Percentiles rank a stretch among this genome's conserved stretches.
These are phyloP conservation scores for Sugiyamaella boreocaroliniensis DNA, from an alignment of 805 yeast species.

Conservation along the genomic window DNA sequence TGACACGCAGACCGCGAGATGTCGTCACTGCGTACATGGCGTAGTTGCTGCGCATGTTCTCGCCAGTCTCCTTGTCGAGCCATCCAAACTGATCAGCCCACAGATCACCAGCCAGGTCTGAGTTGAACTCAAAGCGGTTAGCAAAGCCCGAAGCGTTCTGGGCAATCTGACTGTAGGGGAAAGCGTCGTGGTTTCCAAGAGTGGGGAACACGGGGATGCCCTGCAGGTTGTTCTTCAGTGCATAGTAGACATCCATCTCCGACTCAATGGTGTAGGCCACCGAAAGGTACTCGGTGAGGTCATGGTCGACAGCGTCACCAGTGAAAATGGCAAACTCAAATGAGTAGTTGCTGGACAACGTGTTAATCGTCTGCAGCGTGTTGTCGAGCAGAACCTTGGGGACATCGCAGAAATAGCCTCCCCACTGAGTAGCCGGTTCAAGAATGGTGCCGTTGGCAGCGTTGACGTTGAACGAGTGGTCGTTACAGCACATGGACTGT, in stretches of 20 bases:
- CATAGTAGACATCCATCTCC: slow-evolving; percentile 45
- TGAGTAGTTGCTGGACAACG: slow-evolving; percentile 28
- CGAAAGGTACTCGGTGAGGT: slow-evolving; percentile 39
- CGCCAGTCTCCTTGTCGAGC: slow-evolving; percentile 34
- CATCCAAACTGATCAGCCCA: slow-evolving; percentile 42
- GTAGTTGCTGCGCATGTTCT: slow-evolving; percentile 43
- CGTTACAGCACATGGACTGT: slow-evolving; percentile 52
- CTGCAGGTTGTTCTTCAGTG: slow-evolving; percentile 45
- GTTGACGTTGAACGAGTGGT: slow-evolving; percentile 30
- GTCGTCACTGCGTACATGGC: slow-evolving; percentile 55
- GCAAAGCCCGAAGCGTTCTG: slow-evolving; percentile 42
- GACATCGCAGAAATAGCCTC: slow-evolving; percentile 60
- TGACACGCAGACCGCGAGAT: slow-evolving; percentile 47
- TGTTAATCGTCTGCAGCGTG: slow-evolving; percentile 41
- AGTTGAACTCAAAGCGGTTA: slow-evolving; percentile 40
- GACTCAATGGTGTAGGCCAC: slow-evolving; percentile 44
- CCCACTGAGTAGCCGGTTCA: slow-evolving; percentile 51
- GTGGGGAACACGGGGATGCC: slow-evolving; percentile 54
- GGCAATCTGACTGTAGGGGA: slow-evolving; percentile 65
- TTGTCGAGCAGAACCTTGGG: slow-evolving; percentile 57
- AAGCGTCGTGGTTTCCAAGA: slow-evolving; percentile 66
- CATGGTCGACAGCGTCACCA: slow-evolving; percentile 69
- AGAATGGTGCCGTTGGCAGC: slow-evolving; percentile 29
- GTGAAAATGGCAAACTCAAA: slow-evolving; percentile 61
- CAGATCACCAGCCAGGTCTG: slow-evolving; percentile 42